Evolutionary conservation across 495 filamentous ascomycete genomes (phyloP).

Genomic region (Penicillium herquei): DNA sequence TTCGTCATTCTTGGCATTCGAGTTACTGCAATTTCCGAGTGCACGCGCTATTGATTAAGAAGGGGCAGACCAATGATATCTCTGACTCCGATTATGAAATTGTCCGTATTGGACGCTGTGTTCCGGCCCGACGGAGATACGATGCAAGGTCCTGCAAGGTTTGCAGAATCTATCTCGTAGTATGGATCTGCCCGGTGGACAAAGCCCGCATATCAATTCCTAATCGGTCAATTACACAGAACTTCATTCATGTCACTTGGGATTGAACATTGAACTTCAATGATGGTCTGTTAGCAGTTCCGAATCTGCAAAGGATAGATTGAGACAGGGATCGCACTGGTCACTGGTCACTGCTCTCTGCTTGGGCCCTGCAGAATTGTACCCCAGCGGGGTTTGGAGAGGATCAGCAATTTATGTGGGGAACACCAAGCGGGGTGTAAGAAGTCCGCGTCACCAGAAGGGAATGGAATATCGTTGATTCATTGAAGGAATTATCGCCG

Average conservation of each 20-base stretch:
- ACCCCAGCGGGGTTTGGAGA: neutral
- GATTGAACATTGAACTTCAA: no score
- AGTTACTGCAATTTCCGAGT: neutral
- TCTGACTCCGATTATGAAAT: neutral
- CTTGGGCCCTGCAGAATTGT: neutral
- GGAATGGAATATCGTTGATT: no score
- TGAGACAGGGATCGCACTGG: no score
- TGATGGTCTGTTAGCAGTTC: no score
- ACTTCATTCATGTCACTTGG: no score
- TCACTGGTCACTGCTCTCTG: neutral
- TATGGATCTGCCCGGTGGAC: neutral
- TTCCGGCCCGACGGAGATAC: neutral
- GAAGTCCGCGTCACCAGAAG: neutral
- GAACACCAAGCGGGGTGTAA: neutral
- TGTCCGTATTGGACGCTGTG: neutral
- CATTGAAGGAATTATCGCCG: neutral
- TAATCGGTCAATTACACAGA: no score
- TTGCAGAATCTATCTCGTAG: neutral
- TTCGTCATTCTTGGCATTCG: neutral
- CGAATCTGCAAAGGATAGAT: no score
- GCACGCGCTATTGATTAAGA: neutral
- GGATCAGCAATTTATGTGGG: neutral
- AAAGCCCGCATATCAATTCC: neutral
- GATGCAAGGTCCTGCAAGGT: neutral
- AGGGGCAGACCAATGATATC: neutral